phyloP scores from a whole-genome alignment of 2,329 filamentous ascomycete genomes.

The Penicillium frequentans region DNA sequence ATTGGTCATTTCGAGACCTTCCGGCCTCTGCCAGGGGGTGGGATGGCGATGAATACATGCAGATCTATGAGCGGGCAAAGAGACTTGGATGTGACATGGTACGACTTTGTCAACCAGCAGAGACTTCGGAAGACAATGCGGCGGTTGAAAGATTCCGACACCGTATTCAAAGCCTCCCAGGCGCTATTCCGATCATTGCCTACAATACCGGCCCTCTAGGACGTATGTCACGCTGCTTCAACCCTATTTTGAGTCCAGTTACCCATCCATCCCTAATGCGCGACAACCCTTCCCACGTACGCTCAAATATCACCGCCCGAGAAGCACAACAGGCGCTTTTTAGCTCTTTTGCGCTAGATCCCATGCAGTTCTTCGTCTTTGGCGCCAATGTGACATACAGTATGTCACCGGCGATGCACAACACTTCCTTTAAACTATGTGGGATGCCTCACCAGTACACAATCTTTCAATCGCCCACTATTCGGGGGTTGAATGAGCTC shows the following conservation, averaged over 20 bases:
- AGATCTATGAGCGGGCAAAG: conserved; percentile 60
- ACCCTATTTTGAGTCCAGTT: conserved; percentile 64
- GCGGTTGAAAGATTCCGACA: conserved; percentile 58
- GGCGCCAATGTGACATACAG: conserved; percentile 72
- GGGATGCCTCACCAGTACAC: conserved; percentile 69
- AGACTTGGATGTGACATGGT: conserved; percentile 62
- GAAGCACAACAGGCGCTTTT: conserved; percentile 67
- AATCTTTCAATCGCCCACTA: conserved; percentile 62
- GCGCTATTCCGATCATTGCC: conserved; percentile 57
- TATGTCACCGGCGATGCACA: conserved; percentile 76
- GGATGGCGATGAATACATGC: conserved; percentile 57
- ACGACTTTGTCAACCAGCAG: conserved; percentile 60
- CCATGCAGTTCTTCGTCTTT: conserved; percentile 71
- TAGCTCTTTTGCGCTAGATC: conserved; percentile 65
- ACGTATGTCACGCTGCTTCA: conserved; percentile 66
- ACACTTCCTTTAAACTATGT: conserved; percentile 63
- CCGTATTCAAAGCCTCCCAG: conserved; percentile 46
- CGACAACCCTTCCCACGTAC: conserved; percentile 44
- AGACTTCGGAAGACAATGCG: conserved; percentile 62
- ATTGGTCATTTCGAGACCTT: conserved; percentile 58
- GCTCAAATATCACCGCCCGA: conserved; percentile 58
- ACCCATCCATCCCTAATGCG: conserved; percentile 50
- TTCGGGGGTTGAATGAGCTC: conserved; percentile 64
- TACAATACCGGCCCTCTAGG: conserved; percentile 67
- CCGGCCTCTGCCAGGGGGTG: conserved; percentile 51